Base-by-base conservation (phyloP, 768 basidiomycete species). In the Pholiota molesta region DNA sequence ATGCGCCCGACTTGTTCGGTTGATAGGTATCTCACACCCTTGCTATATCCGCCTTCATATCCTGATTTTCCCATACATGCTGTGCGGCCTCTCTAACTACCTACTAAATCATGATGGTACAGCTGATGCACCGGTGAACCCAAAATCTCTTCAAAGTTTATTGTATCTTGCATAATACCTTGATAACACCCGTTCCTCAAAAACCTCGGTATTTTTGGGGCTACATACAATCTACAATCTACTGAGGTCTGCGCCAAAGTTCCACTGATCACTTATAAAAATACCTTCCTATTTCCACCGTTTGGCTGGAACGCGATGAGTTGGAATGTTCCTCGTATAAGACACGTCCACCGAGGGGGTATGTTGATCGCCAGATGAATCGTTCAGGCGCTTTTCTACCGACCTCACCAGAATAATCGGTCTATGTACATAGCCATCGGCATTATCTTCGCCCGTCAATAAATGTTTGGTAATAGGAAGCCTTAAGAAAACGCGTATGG, bases 31-130 rank as follows among this genome's bases (percentile, higher is more conserved):
- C 61, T 59, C 45, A 33, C 58, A 23, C 45, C 37, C 52, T 31
- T 53, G 42, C 57, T 45, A 44, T 60, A 63, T 65, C 58, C 57
- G 52, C 54, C 35, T 35, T 47, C 21, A 58, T 57, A 44, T 57
- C 35, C 57, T 57, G 42, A 45, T 59, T 37, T 66, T 64, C 67
- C 65, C 62, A 68, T 63, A 57, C 44, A 61, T 65, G 67, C 65
- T 64, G 65, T 65, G 64, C 57, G 37, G 29, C 59, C 28, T 62
- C 60, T 54, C 62, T 62, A 49, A 37, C 62, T 44, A 58, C 57
- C 47, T 57, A 51, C 61, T 51, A 53, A 59, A 62, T 65, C 62
- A 59, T 63, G 65, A 62, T 62, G 62, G 62, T 57, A 52, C 55
- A 54, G 28, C 57, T 45, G 55, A 45, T 56, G 19, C 17, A 45